Percentiles rank a stretch among this genome's conserved stretches.
Evolutionary conservation across 345 rosid genomes (phyloP).

Genomic region (Isatis tinctoria): DNA sequence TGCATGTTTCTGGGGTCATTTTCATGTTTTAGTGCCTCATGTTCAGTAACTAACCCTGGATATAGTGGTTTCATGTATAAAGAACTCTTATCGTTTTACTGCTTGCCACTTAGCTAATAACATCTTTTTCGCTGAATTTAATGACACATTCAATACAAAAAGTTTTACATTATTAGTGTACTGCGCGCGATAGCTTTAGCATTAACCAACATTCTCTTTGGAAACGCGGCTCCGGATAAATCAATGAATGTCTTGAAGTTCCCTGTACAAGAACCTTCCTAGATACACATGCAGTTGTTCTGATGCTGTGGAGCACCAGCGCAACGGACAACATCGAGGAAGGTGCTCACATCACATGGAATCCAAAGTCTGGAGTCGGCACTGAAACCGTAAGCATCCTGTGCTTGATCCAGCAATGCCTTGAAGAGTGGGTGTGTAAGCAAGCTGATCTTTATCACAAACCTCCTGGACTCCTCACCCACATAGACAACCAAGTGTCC

Average conservation of each 20-base stretch:
- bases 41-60: not conserved
- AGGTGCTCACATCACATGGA: conserved; percentile 71
- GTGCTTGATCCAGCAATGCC: conserved; percentile 74
- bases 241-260: conserved; percentile 23
- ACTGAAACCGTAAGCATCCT: conserved; percentile 61
- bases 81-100: not conserved
- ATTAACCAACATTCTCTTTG: conserved; percentile 29
- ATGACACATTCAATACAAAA: conserved; percentile 33
- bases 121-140: conserved; percentile 7
- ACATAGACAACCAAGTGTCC: conserved; percentile 83
- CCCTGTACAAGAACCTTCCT: conserved; percentile 17
- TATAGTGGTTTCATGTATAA: conserved; percentile 1
- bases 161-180: conserved; percentile 29
- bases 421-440: conserved; percentile 74
- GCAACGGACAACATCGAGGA: conserved; percentile 66
- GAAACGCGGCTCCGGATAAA: conserved; percentile 31
- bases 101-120: conserved; percentile 13
- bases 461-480: conserved; percentile 63
- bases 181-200: conserved; percentile 23
- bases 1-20: not conserved
- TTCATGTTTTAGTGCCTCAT: not conserved
- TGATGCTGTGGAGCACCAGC: conserved; percentile 43
- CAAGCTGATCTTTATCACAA: conserved; percentile 60
- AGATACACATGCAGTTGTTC: conserved; percentile 35
- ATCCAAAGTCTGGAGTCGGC: conserved; percentile 63